Base-by-base conservation (phyloP, 164 flowering plant species). In the Euptelea pleiosperma region DNA sequence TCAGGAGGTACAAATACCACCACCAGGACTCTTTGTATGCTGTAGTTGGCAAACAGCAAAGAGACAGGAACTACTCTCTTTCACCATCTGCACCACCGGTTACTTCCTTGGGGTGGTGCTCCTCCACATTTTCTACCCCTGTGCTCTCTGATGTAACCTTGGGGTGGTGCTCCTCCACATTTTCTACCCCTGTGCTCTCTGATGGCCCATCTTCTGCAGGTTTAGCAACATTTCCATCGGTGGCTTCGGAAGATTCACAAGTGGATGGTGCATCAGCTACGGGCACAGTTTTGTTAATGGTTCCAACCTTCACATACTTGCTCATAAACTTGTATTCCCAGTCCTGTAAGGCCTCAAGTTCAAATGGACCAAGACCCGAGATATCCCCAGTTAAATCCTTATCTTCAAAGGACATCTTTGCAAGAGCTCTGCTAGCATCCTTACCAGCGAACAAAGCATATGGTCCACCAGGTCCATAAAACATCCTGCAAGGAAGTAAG, bases 391-490 rank as follows among this genome's bases (percentile, higher is more conserved):
- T 94, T n/a, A 94, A 77, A 71, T 94, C 97, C 65, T 75, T 76
- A 1, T 87, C 93, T 33, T 94, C 97, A 49, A 94, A 94, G 18
- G 99, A 94, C 96, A 94, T 86, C 72, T 87, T 91, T 37, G 99
- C 99, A 31, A 94, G 87, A 57, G 99, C 97, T 73, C 97, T 74
- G 64, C 98, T 90, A 1, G 98, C 98, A 64, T 93, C 98, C 64
- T 85, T 93, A 44, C 97, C 98, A 0, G 98, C 87, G 59, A 94
- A 94, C 56, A 94, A 58, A 10, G 95, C 96, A 73, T 94, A 94
- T 22, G 97, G 97, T 26, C 99, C 99, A 21, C 99, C 99, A 4
- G 99, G 99, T 62, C 99, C 99, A 60, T 94, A 94, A 62, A 94
- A 94, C 88, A 85, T 82, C 74, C 97, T 94, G 81, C 70, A 76